Conservation (phyloP, 345 rosid genomes). For the Gossypium arboreum region DNA sequence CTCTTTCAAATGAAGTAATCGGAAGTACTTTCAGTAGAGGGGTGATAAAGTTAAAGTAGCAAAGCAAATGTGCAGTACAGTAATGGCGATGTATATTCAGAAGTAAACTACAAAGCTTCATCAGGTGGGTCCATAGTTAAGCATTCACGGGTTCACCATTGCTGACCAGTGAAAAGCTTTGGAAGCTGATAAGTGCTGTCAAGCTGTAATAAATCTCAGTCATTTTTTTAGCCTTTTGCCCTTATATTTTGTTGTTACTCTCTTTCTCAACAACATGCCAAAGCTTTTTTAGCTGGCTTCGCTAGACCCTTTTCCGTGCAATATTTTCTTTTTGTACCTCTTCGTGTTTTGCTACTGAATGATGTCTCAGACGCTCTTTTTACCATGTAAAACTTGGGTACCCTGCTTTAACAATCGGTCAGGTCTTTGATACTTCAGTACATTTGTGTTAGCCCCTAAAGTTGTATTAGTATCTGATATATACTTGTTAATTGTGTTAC, state of each 20-base stretch:
- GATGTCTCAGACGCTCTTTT: background rate
- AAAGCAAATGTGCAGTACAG: conserved; percentile 1
- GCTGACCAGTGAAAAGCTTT: background rate
- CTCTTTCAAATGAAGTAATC: background rate
- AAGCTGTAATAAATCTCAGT: conserved; percentile 15
- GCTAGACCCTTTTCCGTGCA: conserved; percentile 14
- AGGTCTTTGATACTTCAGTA: background rate
- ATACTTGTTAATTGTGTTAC: background rate
- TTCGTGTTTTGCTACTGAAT: background rate
- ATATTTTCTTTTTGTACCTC: background rate
- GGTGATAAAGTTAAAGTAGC: background rate
- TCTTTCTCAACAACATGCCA: conserved; percentile 21
- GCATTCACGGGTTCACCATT: conserved; percentile 14
- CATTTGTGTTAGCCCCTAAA: background rate
- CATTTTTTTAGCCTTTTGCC: background rate
- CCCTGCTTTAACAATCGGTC: background rate
- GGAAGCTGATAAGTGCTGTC: conserved; percentile 2
- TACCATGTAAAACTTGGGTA: background rate
- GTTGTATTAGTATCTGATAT: background rate
- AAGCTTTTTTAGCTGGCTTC: conserved; percentile 23
- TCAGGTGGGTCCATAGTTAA: conserved; percentile 7
- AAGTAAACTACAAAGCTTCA: conserved; percentile 2
- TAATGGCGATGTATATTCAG: conserved; percentile 6
- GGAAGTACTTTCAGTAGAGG: background rate
- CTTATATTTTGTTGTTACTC: conserved; percentile 9